Base-by-base conservation (phyloP, 129 eudicot species). In the Deinandra increscens region DNA sequence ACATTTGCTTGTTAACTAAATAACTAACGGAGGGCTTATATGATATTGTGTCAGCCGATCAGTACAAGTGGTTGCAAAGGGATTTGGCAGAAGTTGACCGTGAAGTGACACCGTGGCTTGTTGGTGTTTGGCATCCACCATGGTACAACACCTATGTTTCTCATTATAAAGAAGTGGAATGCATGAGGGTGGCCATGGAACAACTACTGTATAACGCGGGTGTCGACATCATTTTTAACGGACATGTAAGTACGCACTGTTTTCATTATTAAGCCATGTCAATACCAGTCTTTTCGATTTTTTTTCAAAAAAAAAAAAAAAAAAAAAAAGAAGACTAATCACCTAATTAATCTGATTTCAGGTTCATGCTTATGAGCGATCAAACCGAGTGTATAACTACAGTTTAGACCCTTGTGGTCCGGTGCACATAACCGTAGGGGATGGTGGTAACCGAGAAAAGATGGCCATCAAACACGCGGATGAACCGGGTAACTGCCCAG, bases 321-420 rank as follows among this genome's bases (percentile, higher is more conserved):
- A n/a, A n/a, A n/a, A n/a, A n/a, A n/a, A n/a, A n/a, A n/a, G n/a
- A n/a, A n/a, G n/a, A n/a, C n/a, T n/a, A n/a, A n/a, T n/a, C n/a
- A n/a, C n/a, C n/a, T n/a, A n/a, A n/a, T n/a, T n/a, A n/a, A n/a
- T n/a, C n/a, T n/a, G n/a, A 14, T 26, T 59, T 6, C 87, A 88
- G 97, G 97, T 92, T 69, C 98, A 88, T 79, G 98, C 98, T 1
- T 93, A 93, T 31, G 99, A 93, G 71, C 71, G 99, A 72, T 81
- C 99, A 34, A 93, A 93, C 82, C 69, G 99, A 78, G 93, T 89
- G 18, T 89, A 89, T 49, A 87, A 93, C 86, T 89, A 89, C 77
- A 76, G 78, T 1, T 68, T 93, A 53, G 99, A 93, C 78, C 85
- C 86, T 4, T 89, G 99, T 62, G 99, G 95, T 20, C 97, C 97